phyloP scores from a whole-genome alignment of 805 yeast species.

The Saturnispora halmiae region DNA sequence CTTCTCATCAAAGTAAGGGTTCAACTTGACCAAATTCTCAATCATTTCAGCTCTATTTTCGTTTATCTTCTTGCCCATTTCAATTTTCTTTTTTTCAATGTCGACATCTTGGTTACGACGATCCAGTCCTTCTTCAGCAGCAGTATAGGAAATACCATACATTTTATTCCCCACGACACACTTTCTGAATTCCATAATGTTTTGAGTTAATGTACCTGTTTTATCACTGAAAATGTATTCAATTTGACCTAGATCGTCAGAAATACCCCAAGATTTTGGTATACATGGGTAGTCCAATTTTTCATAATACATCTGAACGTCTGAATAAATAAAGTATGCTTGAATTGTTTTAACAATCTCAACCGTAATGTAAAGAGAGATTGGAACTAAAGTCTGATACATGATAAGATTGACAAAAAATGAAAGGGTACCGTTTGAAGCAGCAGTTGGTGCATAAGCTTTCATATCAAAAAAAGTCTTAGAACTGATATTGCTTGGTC shows the following conservation, averaged over 20 bases:
- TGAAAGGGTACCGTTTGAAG: slow-evolving; percentile 55
- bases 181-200: slow-evolving; percentile 74
- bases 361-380: slow-evolving; percentile 67
- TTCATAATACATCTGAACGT: slow-evolving; percentile 59
- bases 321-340: slow-evolving; percentile 67
- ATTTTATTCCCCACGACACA: slow-evolving; percentile 59
- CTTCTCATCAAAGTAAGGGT: slow-evolving; percentile 37
- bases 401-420: slow-evolving; percentile 67
- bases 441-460: slow-evolving; percentile 49
- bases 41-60: slow-evolving; percentile 42
- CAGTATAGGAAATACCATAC: slow-evolving; percentile 71
- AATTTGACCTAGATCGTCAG: slow-evolving; percentile 78
- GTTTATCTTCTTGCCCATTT: slow-evolving; percentile 34
- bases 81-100: slow-evolving; percentile 38
- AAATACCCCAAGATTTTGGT: slow-evolving; percentile 76
- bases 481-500: slow-evolving; percentile 32
- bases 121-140: slow-evolving; percentile 64
- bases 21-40: slow-evolving; percentile 28
- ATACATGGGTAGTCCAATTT: slow-evolving; percentile 65
- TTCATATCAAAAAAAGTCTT: slow-evolving; percentile 51
- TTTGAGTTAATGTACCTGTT: slow-evolving; percentile 78
- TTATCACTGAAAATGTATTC: slow-evolving; percentile 78
- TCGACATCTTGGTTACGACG: slow-evolving; percentile 53
- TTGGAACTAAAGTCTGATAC: slow-evolving; percentile 72
- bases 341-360: slow-evolving; percentile 73